Evolutionary conservation across 2,329 filamentous ascomycete species (phyloP).

Genomic region (Bipolaris zeicola): DNA sequence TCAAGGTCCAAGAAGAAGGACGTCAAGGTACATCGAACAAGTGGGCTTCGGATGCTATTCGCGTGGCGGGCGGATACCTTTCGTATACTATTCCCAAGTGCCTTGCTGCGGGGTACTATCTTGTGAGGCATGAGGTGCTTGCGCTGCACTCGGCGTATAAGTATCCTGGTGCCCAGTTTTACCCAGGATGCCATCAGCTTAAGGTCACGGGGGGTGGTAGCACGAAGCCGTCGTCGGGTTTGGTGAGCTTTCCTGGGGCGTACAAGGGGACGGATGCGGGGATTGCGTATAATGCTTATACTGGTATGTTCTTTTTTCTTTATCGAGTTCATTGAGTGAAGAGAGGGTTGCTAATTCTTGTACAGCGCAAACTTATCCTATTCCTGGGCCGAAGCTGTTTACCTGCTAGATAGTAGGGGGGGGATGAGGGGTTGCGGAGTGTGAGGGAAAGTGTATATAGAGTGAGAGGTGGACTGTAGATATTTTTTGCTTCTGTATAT

Average conservation of each 20-base stretch:
- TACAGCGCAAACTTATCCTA: constrained; percentile 30
- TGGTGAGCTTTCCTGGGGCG: constrained; percentile 60
- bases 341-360: not conserved
- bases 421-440: too few relatives aligned
- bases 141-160: constrained; percentile 57
- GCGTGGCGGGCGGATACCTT: constrained; percentile 52
- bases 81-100: constrained; percentile 62
- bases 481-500: constrained; percentile 13
- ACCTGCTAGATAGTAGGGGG: constrained; percentile 29
- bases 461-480: constrained; percentile 9
- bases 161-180: constrained; percentile 63
- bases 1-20: constrained; percentile 60
- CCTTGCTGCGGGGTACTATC: constrained; percentile 61
- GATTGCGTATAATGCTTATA: constrained; percentile 60
- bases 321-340: not conserved
- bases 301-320: constrained; percentile 32
- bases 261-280: constrained; percentile 59
- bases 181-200: constrained; percentile 64
- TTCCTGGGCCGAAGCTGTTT: constrained; percentile 39
- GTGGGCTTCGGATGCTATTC: constrained; percentile 56
- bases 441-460: not conserved
- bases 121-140: constrained; percentile 64
- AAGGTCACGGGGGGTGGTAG: constrained; percentile 59
- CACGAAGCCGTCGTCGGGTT: constrained; percentile 46
- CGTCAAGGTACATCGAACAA: constrained; percentile 57